Conservation (phyloP, 164 flowering plant genomes). For the Macadamia integrifolia region DNA sequence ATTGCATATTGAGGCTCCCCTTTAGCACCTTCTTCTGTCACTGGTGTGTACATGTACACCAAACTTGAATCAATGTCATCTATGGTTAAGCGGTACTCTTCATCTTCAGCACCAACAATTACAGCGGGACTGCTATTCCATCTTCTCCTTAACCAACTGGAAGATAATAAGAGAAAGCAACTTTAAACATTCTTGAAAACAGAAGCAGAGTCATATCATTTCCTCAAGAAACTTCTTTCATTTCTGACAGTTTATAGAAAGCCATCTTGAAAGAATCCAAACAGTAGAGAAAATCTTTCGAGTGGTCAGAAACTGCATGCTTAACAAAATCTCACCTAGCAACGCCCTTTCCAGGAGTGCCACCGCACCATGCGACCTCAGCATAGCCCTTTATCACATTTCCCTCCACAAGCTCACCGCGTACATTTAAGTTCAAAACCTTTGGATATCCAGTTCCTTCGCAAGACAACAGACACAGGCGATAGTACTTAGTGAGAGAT, state of each 20-base stretch:
- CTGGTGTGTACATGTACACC: conserved; percentile 97
- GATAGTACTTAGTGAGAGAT: not conserved
- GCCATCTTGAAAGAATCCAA: not conserved
- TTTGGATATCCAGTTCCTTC: conserved; percentile 89
- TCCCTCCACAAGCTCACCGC: conserved; percentile 91
- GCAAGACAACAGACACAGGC: conserved; percentile 7
- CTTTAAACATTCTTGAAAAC: not conserved
- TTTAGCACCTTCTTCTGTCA: conserved; percentile 92
- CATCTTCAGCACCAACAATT: conserved; percentile 87
- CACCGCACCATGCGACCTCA: conserved; percentile 98
- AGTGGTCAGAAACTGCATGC: not conserved
- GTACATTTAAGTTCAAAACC: conserved; percentile 77
- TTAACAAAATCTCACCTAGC: conserved; percentile 54
- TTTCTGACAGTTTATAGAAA: not conserved
- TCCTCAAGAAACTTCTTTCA: not conserved
- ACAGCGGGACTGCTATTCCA: conserved; percentile 95
- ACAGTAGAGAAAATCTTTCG: not conserved
- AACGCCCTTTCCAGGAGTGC: conserved; percentile 93
- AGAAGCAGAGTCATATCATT: not conserved
- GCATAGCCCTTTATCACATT: conserved; percentile 68
- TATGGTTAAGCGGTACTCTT: conserved; percentile 67
- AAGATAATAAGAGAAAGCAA: conserved; percentile 7
- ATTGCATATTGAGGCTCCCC: conserved; percentile 98
- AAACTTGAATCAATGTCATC: conserved; percentile 92
- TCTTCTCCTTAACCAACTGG: conserved; percentile 91